Conservation (phyloP, 768 basidiomycete genomes). For the Auricularia cornea region DNA sequence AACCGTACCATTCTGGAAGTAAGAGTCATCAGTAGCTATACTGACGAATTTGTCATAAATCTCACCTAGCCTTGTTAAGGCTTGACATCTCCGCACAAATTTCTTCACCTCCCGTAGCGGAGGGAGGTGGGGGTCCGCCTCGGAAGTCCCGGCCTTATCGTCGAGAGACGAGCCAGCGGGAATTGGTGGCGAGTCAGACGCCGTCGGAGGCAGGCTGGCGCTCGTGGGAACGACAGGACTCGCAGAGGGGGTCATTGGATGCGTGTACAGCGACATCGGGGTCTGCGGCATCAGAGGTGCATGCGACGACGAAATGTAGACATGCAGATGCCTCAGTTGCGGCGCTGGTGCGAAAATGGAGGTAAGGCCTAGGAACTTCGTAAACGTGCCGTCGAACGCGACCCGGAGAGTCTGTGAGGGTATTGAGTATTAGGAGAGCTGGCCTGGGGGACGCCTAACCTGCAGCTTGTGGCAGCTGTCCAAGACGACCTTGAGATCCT, state of each 20-base stretch:
- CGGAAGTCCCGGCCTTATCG: constrained; percentile 5
- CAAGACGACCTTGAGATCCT: constrained; percentile 26
- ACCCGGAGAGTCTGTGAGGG: constrained; percentile 20
- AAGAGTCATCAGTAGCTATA: background rate
- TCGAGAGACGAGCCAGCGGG: constrained; percentile 18
- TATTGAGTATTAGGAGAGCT: too few species aligned
- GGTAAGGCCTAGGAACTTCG: constrained; percentile 26
- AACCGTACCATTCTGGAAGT: constrained; percentile 28
- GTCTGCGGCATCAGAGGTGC: constrained; percentile 25
- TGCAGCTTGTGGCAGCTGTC: constrained; percentile 25
- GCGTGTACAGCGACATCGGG: constrained; percentile 18
- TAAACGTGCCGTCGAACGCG: constrained; percentile 29
- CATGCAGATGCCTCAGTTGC: constrained; percentile 22
- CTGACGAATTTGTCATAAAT: background rate
- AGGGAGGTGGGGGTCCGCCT: constrained; percentile 28
- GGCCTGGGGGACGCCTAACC: constrained; percentile 5
- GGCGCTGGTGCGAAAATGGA: constrained; percentile 23
- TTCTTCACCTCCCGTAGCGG: constrained; percentile 30
- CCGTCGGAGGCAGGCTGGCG: constrained; percentile 15
- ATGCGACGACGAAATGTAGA: constrained; percentile 23
- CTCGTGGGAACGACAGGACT: constrained; percentile 25
- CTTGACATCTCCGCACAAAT: constrained; percentile 29
- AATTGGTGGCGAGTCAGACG: constrained; percentile 16
- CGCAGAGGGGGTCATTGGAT: constrained; percentile 20
- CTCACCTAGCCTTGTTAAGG: constrained; percentile 23